Evolutionary conservation across 345 rosid genomes (phyloP), one percentile per base, ranked within the genome.

Genomic region (Anacardium occidentale): DNA sequence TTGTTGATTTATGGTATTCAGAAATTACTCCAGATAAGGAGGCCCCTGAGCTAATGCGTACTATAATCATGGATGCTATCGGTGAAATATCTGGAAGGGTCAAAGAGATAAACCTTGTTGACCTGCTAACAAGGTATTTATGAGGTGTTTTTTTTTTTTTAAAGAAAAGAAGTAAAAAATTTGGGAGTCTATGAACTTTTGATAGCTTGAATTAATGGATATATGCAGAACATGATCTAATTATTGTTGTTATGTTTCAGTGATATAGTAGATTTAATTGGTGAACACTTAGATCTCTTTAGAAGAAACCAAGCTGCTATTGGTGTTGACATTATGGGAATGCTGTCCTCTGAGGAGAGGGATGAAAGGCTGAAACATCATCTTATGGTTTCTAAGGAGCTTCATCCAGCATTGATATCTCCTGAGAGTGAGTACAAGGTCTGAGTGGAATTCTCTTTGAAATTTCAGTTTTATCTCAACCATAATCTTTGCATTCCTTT

Each of bases 341-440:
- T 88, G 45, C 81, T 91, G 77, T 93, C 98, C 10, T 86, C 95
- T 9, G 92, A 88, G 77, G 93, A 89, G 85, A 89, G 98, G 83
- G 97, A 96, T 78, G 99, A 91, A 71, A 93, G 96, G 78, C 77
- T 96, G 81, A 96, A 93, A 80, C 83, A 81, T 76, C 90, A 93
- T 89, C 91, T 93, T 70, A 84, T 90, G 89, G 84, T 75, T 69
- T 90, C 97, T 29, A 90, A 87, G 80, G 96, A 91, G 77, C 99
- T 96, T 65, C 93, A 96, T 86, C 98, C 99, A 32, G 96, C 97
- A 67, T 70, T 93, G 65, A 60, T 87, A 37, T 90, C 99, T 77
- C 86, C 90, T 60, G 95, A 89, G 93, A 90, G 93, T 85, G 99
- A 96, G 93, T 91, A 93, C 92, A 93, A 93, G 99, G 99, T 96